These are phyloP conservation scores for Fusarium lateritium DNA, from an alignment of 2,329 filamentous ascomycete species.

Conservation along the genomic window DNA sequence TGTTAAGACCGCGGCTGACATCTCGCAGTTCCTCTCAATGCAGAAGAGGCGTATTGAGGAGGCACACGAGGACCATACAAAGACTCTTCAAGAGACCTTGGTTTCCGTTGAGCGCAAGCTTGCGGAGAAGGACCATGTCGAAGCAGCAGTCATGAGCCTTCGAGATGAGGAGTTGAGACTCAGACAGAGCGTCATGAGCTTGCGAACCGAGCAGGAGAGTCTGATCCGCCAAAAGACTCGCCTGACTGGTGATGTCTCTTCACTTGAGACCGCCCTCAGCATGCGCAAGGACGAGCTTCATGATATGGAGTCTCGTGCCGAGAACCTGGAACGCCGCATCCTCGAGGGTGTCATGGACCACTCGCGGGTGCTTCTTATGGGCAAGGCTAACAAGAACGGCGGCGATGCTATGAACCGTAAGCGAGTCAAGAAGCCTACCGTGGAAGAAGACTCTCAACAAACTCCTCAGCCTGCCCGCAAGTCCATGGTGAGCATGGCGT, in stretches of 20 bases:
- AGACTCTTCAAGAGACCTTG: constrained; percentile 83
- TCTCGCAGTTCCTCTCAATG: constrained; percentile 83
- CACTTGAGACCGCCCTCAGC: constrained; percentile 89
- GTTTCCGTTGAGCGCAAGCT: constrained; percentile 84
- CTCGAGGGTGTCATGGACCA: constrained; percentile 97
- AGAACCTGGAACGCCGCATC: constrained; percentile 91
- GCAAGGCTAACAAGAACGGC: constrained; percentile 68
- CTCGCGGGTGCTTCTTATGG: constrained; percentile 89
- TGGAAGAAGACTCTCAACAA: constrained; percentile 40
- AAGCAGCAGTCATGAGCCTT: constrained; percentile 67
- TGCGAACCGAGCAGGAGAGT: constrained; percentile 80
- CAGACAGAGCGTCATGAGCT: constrained; percentile 67
- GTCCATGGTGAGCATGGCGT: constrained; percentile 67
- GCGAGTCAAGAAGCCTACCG: constrained; percentile 62
- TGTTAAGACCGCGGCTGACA: constrained; percentile 84
- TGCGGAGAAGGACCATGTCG: constrained; percentile 74
- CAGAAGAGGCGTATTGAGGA: constrained; percentile 83
- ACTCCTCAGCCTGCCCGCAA: constrained; percentile 47
- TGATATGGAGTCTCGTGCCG: constrained; percentile 90
- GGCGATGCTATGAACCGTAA: constrained; percentile 73
- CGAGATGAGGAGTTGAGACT: constrained; percentile 68
- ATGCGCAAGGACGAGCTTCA: constrained; percentile 92
- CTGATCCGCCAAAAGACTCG: constrained; percentile 83
- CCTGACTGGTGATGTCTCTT: constrained; percentile 87
- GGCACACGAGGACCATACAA: constrained; percentile 84